phyloP scores from a whole-genome alignment of 1,139 yeast genomes.

The Geotrichum reessii region DNA sequence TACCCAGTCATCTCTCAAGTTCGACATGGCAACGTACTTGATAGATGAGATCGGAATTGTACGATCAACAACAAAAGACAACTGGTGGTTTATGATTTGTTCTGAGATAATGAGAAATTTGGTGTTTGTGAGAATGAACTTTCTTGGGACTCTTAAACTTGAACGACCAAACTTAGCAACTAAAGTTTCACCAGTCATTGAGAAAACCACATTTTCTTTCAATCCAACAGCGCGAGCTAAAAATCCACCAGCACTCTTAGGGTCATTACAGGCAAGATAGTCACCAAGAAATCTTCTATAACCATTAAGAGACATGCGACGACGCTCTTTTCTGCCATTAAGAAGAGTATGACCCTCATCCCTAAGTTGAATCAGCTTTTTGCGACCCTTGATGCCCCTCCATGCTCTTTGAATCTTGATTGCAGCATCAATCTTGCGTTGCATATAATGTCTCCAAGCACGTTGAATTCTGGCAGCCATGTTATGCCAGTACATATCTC shows the following conservation, averaged over 20 bases:
- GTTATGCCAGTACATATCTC: slow-evolving; percentile 96
- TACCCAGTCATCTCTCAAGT: slow-evolving; percentile 87
- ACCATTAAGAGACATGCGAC: slow-evolving; percentile 81
- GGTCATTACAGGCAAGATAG: slow-evolving; percentile 77
- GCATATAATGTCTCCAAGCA: slow-evolving; percentile 85
- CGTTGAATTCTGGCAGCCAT: slow-evolving; percentile 98
- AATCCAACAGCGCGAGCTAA: slow-evolving; percentile 57
- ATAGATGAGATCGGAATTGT: slow-evolving; percentile 57
- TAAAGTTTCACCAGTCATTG: slow-evolving; percentile 73
- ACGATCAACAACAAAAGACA: slow-evolving; percentile 61
- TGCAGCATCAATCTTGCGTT: slow-evolving; percentile 80
- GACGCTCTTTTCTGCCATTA: slow-evolving; percentile 78
- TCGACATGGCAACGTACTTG: slow-evolving; percentile 61
- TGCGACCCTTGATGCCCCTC: slow-evolving; percentile 75
- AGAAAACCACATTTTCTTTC: slow-evolving; percentile 65
- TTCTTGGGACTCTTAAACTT: slow-evolving; percentile 68
- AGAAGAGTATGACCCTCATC: slow-evolving; percentile 72
- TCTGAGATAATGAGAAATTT: slow-evolving; percentile 68
- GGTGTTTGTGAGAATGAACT: slow-evolving; percentile 60
- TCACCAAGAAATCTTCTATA: slow-evolving; percentile 93
- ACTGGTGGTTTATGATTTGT: slow-evolving; percentile 63
- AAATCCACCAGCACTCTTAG: slow-evolving; percentile 66
- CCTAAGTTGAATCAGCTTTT: slow-evolving; percentile 61
- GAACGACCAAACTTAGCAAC: slow-evolving; percentile 90
- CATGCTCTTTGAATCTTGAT: slow-evolving; percentile 68